Evolutionary conservation across 257 asterid genomes (phyloP), one percentile per base, ranked within the genome.

Genomic region (Sherardia arvensis): DNA sequence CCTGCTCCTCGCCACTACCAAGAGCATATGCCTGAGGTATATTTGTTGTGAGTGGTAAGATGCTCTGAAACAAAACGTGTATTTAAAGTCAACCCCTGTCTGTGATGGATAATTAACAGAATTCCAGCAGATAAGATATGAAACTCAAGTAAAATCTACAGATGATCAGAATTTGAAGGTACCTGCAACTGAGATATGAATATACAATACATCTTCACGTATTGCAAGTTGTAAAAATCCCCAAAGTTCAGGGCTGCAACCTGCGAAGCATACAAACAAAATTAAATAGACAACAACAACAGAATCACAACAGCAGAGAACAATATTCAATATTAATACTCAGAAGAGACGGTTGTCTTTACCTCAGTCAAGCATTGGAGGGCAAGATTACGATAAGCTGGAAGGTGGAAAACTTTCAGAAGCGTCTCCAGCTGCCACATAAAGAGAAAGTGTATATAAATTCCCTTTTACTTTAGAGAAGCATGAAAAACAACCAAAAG

Each of bases 291-390:
- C 32, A 61, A 47, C 21, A 25, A 32, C 66, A 45, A 61, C n/a
- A 51, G 32, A 59, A 61, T 49, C 36, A 66, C 38, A 62, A 60
- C 63, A 25, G 34, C 28, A 28, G 58, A 65, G 23, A 29, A 40
- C 23, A n/a, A n/a, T n/a, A n/a, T n/a, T n/a, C n/a, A n/a, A n/a
- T n/a, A n/a, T n/a, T n/a, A n/a, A n/a, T n/a, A n/a, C n/a, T n/a
- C n/a, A 22, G 25, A 38, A 51, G 43, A 56, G 32, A 29, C 15
- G 25, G 9, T 21, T n/a, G n/a, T n/a, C n/a, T n/a, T 63, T 73
- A 93, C 99, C 96, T 93, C 99, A 4, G 96, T 85, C 80, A 93
- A 79, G 74, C 99, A 93, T 68, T 93, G 97, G 57, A 93, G 84
- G 26, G 97, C 80, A 49, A 90, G 97, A 78, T 90, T 93, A 64